phyloP scores from a whole-genome alignment of 768 basidiomycete species.

The Phylloporus sp. region DNA sequence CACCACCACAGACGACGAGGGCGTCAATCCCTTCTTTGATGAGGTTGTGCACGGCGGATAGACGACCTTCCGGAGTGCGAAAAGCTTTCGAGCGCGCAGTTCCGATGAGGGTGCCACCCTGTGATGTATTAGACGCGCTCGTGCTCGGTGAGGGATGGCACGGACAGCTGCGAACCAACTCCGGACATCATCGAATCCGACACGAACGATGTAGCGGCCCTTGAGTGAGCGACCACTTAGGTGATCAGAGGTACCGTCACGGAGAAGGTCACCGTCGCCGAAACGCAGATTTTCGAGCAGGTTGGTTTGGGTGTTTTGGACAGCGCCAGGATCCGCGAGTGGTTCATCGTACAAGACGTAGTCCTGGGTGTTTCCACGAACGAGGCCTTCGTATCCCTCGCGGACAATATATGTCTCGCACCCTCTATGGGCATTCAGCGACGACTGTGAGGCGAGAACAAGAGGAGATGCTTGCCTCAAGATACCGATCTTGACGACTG shows the following conservation, averaged over 20 bases:
- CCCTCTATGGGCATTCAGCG: slow-evolving; percentile 44
- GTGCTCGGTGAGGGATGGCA: not conserved
- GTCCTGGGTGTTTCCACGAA: slow-evolving; percentile 67
- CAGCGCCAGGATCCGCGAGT: slow-evolving; percentile 27
- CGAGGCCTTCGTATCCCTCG: slow-evolving; percentile 97
- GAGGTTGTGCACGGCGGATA: slow-evolving; percentile 85
- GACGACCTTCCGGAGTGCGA: slow-evolving; percentile 82
- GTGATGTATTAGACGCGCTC: not conserved
- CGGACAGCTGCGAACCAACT: slow-evolving; percentile 89
- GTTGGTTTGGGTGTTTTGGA: slow-evolving; percentile 23
- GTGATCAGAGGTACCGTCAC: slow-evolving; percentile 79
- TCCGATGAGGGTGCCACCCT: slow-evolving; percentile 97
- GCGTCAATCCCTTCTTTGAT: slow-evolving; percentile 98
- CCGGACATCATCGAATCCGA: slow-evolving; percentile 97
- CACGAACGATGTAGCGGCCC: slow-evolving; percentile 88
- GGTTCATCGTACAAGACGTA: slow-evolving; percentile 23
- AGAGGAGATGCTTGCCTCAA: slow-evolving; percentile 56
- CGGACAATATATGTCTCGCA: slow-evolving; percentile 96
- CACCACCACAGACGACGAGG: slow-evolving; percentile 94
- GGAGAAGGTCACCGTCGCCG: slow-evolving; percentile 73
- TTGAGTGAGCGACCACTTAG: slow-evolving; percentile 68
- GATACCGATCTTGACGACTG: slow-evolving; percentile 90
- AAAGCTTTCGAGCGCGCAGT: slow-evolving; percentile 85
- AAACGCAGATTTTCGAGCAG: slow-evolving; percentile 76
- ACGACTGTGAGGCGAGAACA: not conserved